phyloP scores from a whole-genome alignment of 2,329 filamentous ascomycete species.

The Colletotrichum graminicola region DNA sequence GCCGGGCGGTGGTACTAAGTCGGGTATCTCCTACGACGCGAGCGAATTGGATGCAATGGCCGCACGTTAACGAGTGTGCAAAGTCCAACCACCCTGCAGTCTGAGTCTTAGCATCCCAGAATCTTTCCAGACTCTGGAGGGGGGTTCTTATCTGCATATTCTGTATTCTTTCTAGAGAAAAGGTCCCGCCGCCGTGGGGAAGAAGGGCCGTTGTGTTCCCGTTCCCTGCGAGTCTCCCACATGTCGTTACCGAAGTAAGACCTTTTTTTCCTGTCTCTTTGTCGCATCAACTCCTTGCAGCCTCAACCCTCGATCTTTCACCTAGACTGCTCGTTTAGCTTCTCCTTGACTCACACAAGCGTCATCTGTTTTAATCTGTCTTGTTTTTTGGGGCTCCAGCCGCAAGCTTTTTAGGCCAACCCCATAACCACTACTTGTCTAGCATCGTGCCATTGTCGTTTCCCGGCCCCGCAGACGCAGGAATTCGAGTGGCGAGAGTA shows the following conservation, averaged over 20 bases:
- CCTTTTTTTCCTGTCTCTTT: not conserved
- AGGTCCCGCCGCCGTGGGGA: slow-evolving; percentile 10
- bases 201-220: not conserved
- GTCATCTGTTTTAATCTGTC: not conserved
- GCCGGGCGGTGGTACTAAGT: slow-evolving; percentile 29
- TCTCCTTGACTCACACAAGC: slow-evolving; percentile 25
- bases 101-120: slow-evolving; percentile 22
- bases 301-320: not conserved
- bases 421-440: not conserved
- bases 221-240: not conserved
- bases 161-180: slow-evolving; percentile 1
- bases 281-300: slow-evolving; percentile 6
- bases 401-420: slow-evolving; percentile 4
- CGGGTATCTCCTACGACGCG: slow-evolving; percentile 31
- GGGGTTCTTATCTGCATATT: slow-evolving; percentile 23
- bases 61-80: slow-evolving; percentile 8
- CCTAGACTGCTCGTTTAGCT: not conserved
- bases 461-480: slow-evolving; percentile 29
- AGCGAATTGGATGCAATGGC: slow-evolving; percentile 8
- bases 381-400: slow-evolving; percentile 4
- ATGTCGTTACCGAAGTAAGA: not conserved
- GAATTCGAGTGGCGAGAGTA: slow-evolving; percentile 11
- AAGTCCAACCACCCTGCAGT: slow-evolving; percentile 8
- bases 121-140: slow-evolving; percentile 23
- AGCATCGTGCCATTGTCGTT: slow-evolving; percentile 31